Evolutionary conservation across 805 yeast species (phyloP).

Genomic region (Saturnispora kantuleensis): DNA sequence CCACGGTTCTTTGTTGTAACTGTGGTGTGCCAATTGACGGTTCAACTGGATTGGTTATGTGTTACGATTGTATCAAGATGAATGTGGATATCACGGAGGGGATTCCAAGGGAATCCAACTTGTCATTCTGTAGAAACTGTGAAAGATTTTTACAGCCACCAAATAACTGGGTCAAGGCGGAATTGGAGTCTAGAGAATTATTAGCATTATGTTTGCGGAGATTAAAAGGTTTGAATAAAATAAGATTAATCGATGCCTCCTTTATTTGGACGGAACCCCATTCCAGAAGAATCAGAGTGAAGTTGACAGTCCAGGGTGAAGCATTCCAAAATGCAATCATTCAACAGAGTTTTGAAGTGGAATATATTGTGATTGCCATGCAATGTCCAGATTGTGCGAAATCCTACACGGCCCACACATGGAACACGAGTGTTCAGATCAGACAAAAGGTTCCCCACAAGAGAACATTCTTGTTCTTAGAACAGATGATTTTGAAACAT

Average conservation of each 20-base stretch:
- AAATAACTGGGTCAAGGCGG: conserved; percentile 83
- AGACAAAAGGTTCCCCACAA: conserved; percentile 97
- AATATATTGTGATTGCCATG: conserved; percentile 85
- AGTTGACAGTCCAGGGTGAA: conserved; percentile 93
- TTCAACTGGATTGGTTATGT: conserved; percentile 85
- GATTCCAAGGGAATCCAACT: conserved; percentile 85
- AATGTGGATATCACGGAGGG: conserved; percentile 92
- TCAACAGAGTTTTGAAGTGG: conserved; percentile 92
- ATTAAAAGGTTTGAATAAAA: conserved; percentile 77
- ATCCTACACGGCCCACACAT: conserved; percentile 90
- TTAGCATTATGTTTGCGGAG: conserved; percentile 84
- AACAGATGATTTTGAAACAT: conserved; percentile 87
- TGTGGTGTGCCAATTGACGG: conserved; percentile 99
- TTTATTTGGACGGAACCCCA: conserved; percentile 99
- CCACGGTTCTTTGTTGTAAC: conserved; percentile 93
- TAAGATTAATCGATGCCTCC: conserved; percentile 83
- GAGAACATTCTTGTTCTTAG: conserved; percentile 90
- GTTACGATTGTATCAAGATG: conserved; percentile 92
- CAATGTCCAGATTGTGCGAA: conserved; percentile 99
- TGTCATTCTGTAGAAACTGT: conserved; percentile 94
- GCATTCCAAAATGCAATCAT: conserved; percentile 86
- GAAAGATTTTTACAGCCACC: conserved; percentile 96
- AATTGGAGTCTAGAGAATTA: conserved; percentile 84
- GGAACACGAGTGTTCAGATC: conserved; percentile 97
- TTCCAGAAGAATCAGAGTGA: conserved; percentile 85